Percentiles rank a stretch among this genome's conserved stretches.
These are phyloP conservation scores for Phialophora chinensis DNA, from an alignment of 2,329 filamentous ascomycete species.

Conservation along the genomic window DNA sequence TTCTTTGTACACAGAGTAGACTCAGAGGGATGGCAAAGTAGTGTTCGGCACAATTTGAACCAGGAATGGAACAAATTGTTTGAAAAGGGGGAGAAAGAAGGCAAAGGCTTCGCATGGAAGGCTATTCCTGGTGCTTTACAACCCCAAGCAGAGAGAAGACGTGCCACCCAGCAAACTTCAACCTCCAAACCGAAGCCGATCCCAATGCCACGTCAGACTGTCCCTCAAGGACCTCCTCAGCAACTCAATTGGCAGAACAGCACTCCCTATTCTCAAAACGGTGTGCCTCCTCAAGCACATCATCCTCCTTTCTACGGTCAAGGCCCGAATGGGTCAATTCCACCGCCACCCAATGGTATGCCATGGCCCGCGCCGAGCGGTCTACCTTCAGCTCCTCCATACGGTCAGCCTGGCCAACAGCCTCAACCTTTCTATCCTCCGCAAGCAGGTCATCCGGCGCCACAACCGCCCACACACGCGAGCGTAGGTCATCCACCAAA, in stretches of 20 bases:
- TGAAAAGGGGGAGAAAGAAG: conserved; percentile 64
- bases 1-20: conserved; percentile 67
- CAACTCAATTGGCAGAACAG: conserved; percentile 37
- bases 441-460: conserved; percentile 20
- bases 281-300: conserved; percentile 31
- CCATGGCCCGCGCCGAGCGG: conserved; percentile 30
- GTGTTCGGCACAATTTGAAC: conserved; percentile 68
- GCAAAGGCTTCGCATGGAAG: conserved; percentile 69
- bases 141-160: conserved; percentile 37
- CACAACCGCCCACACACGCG: conserved; percentile 14
- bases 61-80: conserved; percentile 62
- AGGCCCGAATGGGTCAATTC: conserved; percentile 33
- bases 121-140: conserved; percentile 57
- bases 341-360: conserved; percentile 36
- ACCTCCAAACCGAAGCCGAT: conserved; percentile 36
- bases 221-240: conserved; percentile 33
- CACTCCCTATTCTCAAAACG: conserved; percentile 34
- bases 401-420: conserved; percentile 17
- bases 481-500: conserved; percentile 21
- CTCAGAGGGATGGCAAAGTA: conserved; percentile 70
- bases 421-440: conserved; percentile 27
- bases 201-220: conserved; percentile 28
- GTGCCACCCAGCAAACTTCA: conserved; percentile 33
- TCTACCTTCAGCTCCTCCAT: conserved; percentile 7
- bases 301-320: conserved; percentile 33